Conservation (phyloP, 371 early-diverging fungal genomes). For the Actinomortierella wolfii region DNA sequence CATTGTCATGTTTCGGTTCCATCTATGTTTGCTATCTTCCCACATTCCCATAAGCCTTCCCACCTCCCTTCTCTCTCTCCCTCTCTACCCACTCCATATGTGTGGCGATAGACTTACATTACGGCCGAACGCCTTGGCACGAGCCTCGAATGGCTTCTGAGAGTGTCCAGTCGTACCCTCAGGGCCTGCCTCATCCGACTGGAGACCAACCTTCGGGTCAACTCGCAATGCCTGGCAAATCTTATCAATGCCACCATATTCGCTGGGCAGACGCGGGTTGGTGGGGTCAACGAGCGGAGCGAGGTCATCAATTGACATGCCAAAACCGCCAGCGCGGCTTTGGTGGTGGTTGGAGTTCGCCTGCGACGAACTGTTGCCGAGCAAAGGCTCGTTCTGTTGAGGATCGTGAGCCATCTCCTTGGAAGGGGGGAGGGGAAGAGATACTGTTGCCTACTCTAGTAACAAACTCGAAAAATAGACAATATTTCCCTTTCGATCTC, state of each 20-base stretch:
- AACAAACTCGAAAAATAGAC: too few species aligned
- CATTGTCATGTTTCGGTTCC: too few species aligned
- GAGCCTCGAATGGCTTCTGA: slow-evolving; percentile 58
- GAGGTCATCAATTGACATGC: slow-evolving; percentile 15
- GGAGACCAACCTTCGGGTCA: slow-evolving; percentile 68
- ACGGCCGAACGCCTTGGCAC: slow-evolving; percentile 74
- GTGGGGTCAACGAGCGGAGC: slow-evolving; percentile 71
- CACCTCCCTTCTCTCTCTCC: background rate
- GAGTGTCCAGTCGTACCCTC: slow-evolving; percentile 21
- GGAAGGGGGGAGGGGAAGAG: too few species aligned
- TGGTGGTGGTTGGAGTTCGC: too few species aligned
- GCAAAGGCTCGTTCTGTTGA: too few species aligned
- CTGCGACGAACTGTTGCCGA: too few species aligned
- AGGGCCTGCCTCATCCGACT: slow-evolving; percentile 60
- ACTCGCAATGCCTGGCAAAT: slow-evolving; percentile 68
- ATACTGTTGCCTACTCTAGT: too few species aligned
- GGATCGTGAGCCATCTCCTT: too few species aligned
- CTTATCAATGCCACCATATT: slow-evolving; percentile 68
- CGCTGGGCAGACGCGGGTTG: slow-evolving; percentile 61
- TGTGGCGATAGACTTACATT: slow-evolving; percentile 44
- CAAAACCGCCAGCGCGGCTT: slow-evolving; percentile 6
- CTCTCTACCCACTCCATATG: background rate
- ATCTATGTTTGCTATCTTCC: too few species aligned
- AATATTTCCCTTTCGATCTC: too few species aligned
- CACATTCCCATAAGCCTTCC: too few species aligned